Evolutionary conservation across 139 green algal genomes (phyloP), one percentile per base, ranked within the genome.

Genomic region (Haematococcus sp.): DNA sequence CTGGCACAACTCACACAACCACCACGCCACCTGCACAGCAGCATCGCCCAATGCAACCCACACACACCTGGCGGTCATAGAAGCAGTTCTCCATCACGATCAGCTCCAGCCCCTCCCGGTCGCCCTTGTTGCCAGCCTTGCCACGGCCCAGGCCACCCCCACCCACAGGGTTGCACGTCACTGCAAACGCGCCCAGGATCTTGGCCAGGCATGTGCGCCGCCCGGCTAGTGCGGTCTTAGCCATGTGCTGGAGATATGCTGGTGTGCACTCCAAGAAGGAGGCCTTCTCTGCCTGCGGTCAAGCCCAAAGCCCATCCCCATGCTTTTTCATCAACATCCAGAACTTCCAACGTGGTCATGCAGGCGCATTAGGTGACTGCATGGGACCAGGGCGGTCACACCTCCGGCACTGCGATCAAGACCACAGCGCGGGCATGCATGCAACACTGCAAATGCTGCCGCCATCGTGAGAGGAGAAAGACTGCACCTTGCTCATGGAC

Each of bases 61-160:
- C n/a, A 69, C 61, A 3, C 31, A 74, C 52, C 35, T 81, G 66
- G 19, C 88, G 83, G 61, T 84, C 85, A 71, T 98, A 97, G 69
- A 98, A 95, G 32, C 97, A 77, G 84, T 98, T 98, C 82, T 98
- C 95, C 84, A 95, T 95, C 34, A 98, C 79, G 71, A 98, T 73
- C 34, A 98, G 51, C 76, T 98, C 93, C 59, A 75, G 9, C 33
- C 51, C 68, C 40, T 13, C 25, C 49, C 68, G 4, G 68, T 23
- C 49, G 68, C 68, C 17, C 49, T 49, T 33, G 32, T 4, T 28
- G 3, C 32, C 20, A 4, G 31, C 34, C 16, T 43, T 65, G 28
- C 31, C 2, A 30, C 61, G 15, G 4, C 28, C 59, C 59, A 66
- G 59, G 3, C 27, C 59, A 66, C 59, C 46, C 0, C 44, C 66